phyloP scores from a whole-genome alignment of 345 rosid species.

The Euphorbia lathyris region DNA sequence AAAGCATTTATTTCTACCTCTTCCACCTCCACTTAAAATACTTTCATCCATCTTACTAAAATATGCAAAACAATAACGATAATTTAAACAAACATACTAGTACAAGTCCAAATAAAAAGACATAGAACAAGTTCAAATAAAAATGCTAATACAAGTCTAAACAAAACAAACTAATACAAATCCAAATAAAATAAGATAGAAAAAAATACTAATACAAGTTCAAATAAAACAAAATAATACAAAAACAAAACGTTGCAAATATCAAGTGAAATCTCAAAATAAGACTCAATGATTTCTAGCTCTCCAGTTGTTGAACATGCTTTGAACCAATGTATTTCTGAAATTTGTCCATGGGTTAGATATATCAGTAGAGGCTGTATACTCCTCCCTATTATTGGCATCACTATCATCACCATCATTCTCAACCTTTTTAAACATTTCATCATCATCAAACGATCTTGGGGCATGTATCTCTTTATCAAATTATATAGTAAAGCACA shows the following conservation, averaged over 20 bases:
- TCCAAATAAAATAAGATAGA: too few species aligned
- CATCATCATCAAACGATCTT: not conserved
- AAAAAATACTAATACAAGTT: too few species aligned
- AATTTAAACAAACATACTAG: too few species aligned
- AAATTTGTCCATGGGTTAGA: not conserved
- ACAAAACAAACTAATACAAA: too few species aligned
- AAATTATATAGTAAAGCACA: not conserved
- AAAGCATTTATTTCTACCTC: not conserved
- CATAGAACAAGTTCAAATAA: too few species aligned
- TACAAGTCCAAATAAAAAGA: too few species aligned
- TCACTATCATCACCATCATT: not conserved
- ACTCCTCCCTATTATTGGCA: not conserved
- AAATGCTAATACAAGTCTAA: too few species aligned
- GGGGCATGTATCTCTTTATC: not conserved
- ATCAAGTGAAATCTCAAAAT: too few species aligned
- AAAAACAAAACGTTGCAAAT: too few species aligned
- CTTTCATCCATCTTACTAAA: not conserved
- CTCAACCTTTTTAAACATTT: too few species aligned
- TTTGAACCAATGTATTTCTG: not conserved
- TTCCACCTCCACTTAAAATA: not conserved
- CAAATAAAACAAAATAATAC: too few species aligned
- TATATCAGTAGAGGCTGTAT: not conserved
- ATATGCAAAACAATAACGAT: not conserved
- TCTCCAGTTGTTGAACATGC: not conserved
- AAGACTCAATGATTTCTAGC: not conserved